A percentile compares a stretch with the other conserved stretches of the same genome.
Evolutionary conservation across 805 yeast genomes (phyloP).

Genomic region (Sugiyamaella mastotermitis): DNA sequence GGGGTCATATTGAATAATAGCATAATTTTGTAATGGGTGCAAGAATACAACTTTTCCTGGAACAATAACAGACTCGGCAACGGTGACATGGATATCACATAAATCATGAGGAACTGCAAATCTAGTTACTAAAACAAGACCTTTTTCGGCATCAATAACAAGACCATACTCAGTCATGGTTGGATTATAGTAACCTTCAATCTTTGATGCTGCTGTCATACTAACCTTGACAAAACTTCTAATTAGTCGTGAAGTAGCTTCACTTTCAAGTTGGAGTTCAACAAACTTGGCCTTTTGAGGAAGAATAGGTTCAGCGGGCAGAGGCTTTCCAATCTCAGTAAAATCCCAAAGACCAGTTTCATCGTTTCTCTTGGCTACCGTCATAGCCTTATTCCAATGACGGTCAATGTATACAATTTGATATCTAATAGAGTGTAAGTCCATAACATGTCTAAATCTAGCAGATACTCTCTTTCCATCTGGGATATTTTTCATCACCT

Average conservation of each 20-base stretch:
- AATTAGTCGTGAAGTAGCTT: slow-evolving; percentile 48
- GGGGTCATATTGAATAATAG: slow-evolving; percentile 79
- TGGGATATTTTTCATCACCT: slow-evolving; percentile 72
- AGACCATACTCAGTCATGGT: slow-evolving; percentile 64
- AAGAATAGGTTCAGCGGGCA: slow-evolving; percentile 44
- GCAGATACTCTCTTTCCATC: slow-evolving; percentile 68
- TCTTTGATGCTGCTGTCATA: slow-evolving; percentile 55
- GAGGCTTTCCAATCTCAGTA: slow-evolving; percentile 45
- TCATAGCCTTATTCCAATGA: slow-evolving; percentile 74
- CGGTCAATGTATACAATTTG: slow-evolving; percentile 71
- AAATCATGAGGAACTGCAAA: slow-evolving; percentile 76
- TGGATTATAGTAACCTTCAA: slow-evolving; percentile 55
- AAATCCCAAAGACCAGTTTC: slow-evolving; percentile 54
- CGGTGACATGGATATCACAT: slow-evolving; percentile 66
- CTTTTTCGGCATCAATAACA: slow-evolving; percentile 72
- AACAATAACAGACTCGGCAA: slow-evolving; percentile 79
- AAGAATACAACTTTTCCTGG: slow-evolving; percentile 76
- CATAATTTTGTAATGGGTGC: slow-evolving; percentile 85
- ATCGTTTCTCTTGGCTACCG: slow-evolving; percentile 57
- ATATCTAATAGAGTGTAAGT: slow-evolving; percentile 66
- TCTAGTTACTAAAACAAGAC: slow-evolving; percentile 75
- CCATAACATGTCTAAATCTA: slow-evolving; percentile 70
- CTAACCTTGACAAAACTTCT: slow-evolving; percentile 69
- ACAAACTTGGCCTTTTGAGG: slow-evolving; percentile 51
- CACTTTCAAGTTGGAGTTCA: slow-evolving; percentile 36